Evolutionary conservation across 1,284 basidiomycete species (phyloP), one percentile per base, ranked within the genome.

Genomic region (Cryptococcus jaspeensis): DNA sequence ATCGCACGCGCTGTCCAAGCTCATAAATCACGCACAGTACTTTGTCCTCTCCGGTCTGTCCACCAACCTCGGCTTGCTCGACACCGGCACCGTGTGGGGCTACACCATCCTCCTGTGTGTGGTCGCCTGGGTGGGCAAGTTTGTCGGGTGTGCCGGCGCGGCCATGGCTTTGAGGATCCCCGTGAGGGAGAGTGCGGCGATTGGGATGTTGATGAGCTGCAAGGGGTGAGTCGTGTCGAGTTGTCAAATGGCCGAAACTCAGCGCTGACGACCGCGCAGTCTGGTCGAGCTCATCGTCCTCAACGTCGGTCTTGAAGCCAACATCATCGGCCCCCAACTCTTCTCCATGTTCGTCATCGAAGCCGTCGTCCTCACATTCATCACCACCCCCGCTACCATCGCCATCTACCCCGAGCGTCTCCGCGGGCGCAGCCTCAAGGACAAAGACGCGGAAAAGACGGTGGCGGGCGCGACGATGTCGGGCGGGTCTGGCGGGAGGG

Each of bases 181-280:
- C 49, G 80, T 81, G 78, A 83, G 93, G 52, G 92, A 95, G 75
- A 83, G 87, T 11, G 86, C 86, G 20, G 91, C 92, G 1, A 87
- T 95, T 55, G 93, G 93, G 6, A 85, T 88, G 52, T 79, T 97
- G 55, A 95, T 97, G 92, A 87, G 86, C 71, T 96, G 92, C 80
- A 96, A 96, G 79, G 92, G 92, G 85, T 89, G 61, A 60, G 83
- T 76, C 11, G 12, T 25, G 9, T 22, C n/a, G n/a, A n/a, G n/a
- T n/a, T n/a, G n/a, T n/a, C n/a, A n/a, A n/a, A n/a, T 5, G 50
- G 16, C 13, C 35, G 11, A 22, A 6, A 15, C 11, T n/a, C 35
- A 28, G 53, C 5, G n/a, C n/a, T n/a, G n/a, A n/a, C n/a, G n/a
- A n/a, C n/a, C n/a, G n/a, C n/a, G n/a, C n/a, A 88, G 87, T 52